Evolutionary conservation across 805 yeast genomes (phyloP), one percentile per base, ranked within the genome.

Genomic region (Ogataea methylovora): DNA sequence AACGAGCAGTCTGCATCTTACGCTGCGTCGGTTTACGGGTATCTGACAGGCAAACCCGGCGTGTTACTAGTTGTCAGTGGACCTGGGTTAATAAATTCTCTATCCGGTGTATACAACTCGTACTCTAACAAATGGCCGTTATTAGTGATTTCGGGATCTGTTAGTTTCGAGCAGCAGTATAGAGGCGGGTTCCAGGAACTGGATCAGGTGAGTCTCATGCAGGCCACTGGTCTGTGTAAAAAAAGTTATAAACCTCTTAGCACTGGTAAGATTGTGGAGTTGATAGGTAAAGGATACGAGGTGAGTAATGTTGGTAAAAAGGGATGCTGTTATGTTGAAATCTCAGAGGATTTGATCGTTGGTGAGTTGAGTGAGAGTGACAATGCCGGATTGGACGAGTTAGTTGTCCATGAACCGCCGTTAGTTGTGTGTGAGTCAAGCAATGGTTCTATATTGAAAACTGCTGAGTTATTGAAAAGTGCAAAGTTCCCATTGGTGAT

Each of bases 1-100:
- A 80, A 80, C 52, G 87, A 80, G 48, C 87, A 80, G 46, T 65
- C 81, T 12, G 87, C 88, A 0, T 73, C 84, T 0, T 79, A 80
- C 45, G 88, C 88, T 3, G 87, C 88, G 2, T 73, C 84, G 2
- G 69, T 72, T 0, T 78, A 80, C 49, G 86, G 86, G 0, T 80
- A 73, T 42, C 49, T 80, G 28, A 77, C 82, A 4, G 73, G 74
- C 1, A 58, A 52, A 38, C 87, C 87, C 0, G 86, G 83, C 14
- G 82, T 80, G 0, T 51, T 77, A 13, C 60, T 80, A 3, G 82
- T 78, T 0, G 87, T 81, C 4, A 87, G 88, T 22, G 87, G 87
- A 0, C 86, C 87, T 0, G 87, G 87, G 4, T 59, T 80, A 3
- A 64, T 80, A 8, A 85, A 80, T 41, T 79, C 84, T 0, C 45